These are phyloP conservation scores for Geotrichum histeridarum DNA, from an alignment of 1,139 yeast genomes.

Conservation along the genomic window DNA sequence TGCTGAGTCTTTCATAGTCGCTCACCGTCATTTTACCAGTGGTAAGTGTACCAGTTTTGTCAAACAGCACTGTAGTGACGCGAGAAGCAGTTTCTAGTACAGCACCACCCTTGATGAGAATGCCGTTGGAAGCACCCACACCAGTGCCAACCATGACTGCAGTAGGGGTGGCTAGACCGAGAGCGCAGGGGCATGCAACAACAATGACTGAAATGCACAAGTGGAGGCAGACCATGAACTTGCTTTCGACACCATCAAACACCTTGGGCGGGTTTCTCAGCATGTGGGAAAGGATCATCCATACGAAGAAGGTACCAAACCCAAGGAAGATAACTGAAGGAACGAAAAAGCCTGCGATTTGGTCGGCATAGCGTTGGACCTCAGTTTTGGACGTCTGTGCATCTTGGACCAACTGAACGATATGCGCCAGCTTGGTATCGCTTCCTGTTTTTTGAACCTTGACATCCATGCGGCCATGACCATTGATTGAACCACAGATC, in stretches of 20 bases:
- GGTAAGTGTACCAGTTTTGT: conserved; percentile 94
- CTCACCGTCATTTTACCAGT: conserved; percentile 69
- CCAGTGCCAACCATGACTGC: conserved; percentile 99
- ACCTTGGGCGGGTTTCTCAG: conserved; percentile 48
- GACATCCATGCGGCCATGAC: conserved; percentile 66
- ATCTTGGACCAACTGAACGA: conserved; percentile 77
- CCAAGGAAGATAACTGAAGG: conserved; percentile 66
- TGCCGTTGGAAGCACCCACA: conserved; percentile 85
- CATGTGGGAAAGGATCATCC: conserved; percentile 51
- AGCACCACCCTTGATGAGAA: conserved; percentile 89
- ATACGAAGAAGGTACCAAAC: conserved; percentile 57
- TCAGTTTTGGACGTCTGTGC: conserved; percentile 90
- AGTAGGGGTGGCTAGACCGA: conserved; percentile 95
- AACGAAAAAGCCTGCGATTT: conserved; percentile 79
- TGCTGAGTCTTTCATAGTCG: conserved; percentile 22
- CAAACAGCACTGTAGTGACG: conserved; percentile 70
- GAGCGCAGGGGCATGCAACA: conserved; percentile 97
- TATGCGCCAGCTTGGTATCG: conserved; percentile 80
- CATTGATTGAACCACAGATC: conserved; percentile 89
- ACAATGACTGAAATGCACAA: conserved; percentile 90
- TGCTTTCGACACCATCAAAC: conserved; percentile 53
- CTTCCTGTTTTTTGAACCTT: conserved; percentile 68
- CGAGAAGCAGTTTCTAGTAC: conserved; percentile 69
- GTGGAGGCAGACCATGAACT: conserved; percentile 64
- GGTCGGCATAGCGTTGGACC: conserved; percentile 83